phyloP scores from a whole-genome alignment of 176 grass and related monocot species.

The Pontederia paniculata region DNA sequence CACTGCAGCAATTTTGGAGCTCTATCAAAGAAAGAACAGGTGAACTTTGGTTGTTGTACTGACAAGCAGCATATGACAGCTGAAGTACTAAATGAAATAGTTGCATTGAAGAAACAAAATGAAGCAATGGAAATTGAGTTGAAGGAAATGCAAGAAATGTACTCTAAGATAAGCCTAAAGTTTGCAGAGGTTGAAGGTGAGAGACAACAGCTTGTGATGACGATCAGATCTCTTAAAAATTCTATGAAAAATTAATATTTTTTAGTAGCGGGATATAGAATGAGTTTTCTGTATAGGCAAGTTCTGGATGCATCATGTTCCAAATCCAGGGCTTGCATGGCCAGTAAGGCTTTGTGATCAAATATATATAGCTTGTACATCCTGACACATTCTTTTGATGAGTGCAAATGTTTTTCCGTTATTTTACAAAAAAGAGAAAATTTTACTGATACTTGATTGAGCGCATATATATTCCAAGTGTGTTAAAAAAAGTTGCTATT shows the following conservation, averaged over 20 bases:
- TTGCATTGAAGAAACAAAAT: slow-evolving; percentile 49
- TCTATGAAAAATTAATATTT: slow-evolving; percentile 47
- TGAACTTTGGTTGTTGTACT: background rate
- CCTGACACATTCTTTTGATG: slow-evolving; percentile 28
- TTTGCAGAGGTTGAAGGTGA: slow-evolving; percentile 97
- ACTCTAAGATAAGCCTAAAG: slow-evolving; percentile 83
- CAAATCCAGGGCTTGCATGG: slow-evolving; percentile 41
- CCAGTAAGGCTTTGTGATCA: slow-evolving; percentile 30
- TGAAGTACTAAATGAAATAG: slow-evolving; percentile 36
- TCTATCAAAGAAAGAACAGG: background rate
- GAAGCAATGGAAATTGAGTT: slow-evolving; percentile 60
- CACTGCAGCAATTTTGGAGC: slow-evolving; percentile 26
- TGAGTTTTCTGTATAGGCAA: slow-evolving; percentile 67
- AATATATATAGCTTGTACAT: slow-evolving; percentile 65
- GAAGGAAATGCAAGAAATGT: slow-evolving; percentile 88
- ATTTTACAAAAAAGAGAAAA: background rate
- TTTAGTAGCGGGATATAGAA: slow-evolving; percentile 1
- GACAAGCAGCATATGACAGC: background rate
- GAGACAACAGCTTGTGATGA: slow-evolving; percentile 97
- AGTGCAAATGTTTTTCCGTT: background rate
- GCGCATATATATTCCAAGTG: background rate
- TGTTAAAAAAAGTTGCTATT: no score
- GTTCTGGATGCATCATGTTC: slow-evolving; percentile 44
- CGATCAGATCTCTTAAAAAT: slow-evolving; percentile 78
- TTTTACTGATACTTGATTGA: background rate